A percentile compares a stretch with the other conserved stretches of the same genome.
phyloP scores from a whole-genome alignment of 2,329 filamentous ascomycete genomes.

The Davidsoniella virescens region DNA sequence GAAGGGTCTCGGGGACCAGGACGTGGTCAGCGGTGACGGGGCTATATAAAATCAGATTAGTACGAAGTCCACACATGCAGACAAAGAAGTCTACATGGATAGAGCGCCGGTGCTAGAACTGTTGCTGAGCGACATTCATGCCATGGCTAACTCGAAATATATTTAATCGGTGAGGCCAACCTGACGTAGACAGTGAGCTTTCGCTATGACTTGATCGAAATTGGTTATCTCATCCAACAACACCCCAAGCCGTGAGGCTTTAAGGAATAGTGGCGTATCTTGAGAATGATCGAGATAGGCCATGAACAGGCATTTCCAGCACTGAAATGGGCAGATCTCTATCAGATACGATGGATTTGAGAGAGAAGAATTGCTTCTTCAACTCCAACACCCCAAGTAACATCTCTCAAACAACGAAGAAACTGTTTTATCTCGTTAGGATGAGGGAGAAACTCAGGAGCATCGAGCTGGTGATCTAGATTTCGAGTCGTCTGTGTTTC shows the following conservation, averaged over 20 bases:
- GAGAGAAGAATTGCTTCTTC: constrained; percentile 54
- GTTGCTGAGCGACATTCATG: constrained; percentile 88
- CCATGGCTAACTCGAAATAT: constrained; percentile 69
- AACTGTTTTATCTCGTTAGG: constrained; percentile 30
- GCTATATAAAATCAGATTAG: constrained; percentile 61
- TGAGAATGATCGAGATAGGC: not conserved
- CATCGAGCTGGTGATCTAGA: constrained; percentile 56
- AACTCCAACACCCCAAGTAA: constrained; percentile 60
- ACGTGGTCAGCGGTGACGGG: constrained; percentile 89
- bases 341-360: constrained; percentile 52
- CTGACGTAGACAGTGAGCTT: constrained; percentile 9
- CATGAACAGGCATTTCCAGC: constrained; percentile 3
- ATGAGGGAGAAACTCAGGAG: constrained; percentile 48
- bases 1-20: constrained; percentile 94
- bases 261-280: constrained; percentile 24
- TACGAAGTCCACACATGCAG: constrained; percentile 46
- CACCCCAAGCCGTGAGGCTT: constrained; percentile 29
- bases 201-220: constrained; percentile 3
- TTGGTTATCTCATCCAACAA: constrained; percentile 57
- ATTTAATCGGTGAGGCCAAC: constrained; percentile 61
- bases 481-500: constrained; percentile 7
- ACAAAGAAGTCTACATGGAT: constrained; percentile 41
- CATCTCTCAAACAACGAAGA: constrained; percentile 36
- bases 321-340: not conserved
- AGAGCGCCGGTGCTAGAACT: constrained; percentile 83